Percentiles rank a stretch among this genome's conserved stretches.
These are phyloP conservation scores for Trichosporon coremiiforme DNA, from an alignment of 1,284 basidiomycete genomes.

Conservation along the genomic window DNA sequence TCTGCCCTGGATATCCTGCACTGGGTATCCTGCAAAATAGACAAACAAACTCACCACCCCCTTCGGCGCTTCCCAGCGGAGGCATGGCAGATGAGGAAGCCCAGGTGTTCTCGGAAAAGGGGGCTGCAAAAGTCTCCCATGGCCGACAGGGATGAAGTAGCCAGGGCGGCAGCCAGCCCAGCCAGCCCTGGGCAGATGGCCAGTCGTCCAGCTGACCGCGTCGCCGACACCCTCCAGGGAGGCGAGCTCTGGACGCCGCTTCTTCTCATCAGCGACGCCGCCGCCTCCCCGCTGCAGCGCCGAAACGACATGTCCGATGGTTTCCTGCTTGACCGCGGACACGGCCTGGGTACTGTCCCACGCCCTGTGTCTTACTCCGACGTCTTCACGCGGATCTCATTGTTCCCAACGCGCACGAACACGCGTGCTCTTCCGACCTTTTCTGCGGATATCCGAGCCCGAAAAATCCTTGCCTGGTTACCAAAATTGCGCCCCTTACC, in stretches of 20 bases:
- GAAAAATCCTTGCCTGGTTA: background rate
- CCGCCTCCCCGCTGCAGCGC: too few species aligned
- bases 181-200: too few species aligned
- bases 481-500: background rate
- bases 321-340: background rate
- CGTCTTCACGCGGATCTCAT: background rate
- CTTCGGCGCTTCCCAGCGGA: background rate
- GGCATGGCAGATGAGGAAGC: too few species aligned
- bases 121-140: background rate
- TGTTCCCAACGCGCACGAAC: background rate
- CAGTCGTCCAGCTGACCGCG: too few species aligned
- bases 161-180: too few species aligned
- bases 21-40: background rate
- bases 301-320: background rate
- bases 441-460: background rate
- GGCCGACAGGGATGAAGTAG: too few species aligned
- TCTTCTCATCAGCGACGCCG: background rate
- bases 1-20: too few species aligned
- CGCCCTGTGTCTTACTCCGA: background rate
- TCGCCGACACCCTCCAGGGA: too few species aligned
- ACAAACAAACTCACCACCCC: background rate
- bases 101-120: background rate
- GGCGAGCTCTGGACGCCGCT: background rate
- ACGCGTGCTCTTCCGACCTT: background rate
- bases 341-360: background rate